Conservation (phyloP, 2,329 filamentous ascomycete species). For the Didymella pinodella region DNA sequence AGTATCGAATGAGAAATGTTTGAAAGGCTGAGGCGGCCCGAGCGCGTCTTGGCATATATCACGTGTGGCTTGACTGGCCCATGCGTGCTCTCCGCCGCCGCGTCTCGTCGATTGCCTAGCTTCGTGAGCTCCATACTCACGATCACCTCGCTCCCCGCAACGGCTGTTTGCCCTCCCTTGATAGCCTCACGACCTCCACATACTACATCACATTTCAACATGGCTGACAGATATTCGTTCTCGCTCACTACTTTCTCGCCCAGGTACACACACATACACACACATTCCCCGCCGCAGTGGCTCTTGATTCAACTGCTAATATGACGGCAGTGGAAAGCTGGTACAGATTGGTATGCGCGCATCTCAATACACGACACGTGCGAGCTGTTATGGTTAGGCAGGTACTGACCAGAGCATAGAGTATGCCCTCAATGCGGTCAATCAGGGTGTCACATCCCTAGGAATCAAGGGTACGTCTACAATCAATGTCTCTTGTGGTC, state of each 20-base stretch:
- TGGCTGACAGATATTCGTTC: conserved; percentile 99
- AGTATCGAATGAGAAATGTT: conserved; percentile 25
- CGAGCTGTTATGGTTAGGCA: conserved; percentile 1
- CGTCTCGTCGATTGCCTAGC: conserved; percentile 25
- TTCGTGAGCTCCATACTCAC: conserved; percentile 20
- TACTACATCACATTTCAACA: conserved; percentile 53
- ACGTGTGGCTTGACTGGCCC: conserved; percentile 10
- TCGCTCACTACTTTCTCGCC: conserved; percentile 99
- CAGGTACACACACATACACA: conserved; percentile 69
- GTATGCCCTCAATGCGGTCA: conserved; percentile 98
- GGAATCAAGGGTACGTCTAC: conserved; percentile 86
- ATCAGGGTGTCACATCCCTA: conserved; percentile 97
- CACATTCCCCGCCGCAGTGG: conserved; percentile 19
- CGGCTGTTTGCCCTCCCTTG: conserved; percentile 6
- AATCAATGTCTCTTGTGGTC: background rate
- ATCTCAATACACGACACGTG: conserved; percentile 10
- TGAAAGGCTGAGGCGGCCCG: conserved; percentile 7
- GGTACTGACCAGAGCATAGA: conserved; percentile 63
- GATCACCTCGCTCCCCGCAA: conserved; percentile 20
- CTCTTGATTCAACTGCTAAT: conserved; percentile 56
- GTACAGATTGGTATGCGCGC: conserved; percentile 85
- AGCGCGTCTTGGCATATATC: conserved; percentile 11
- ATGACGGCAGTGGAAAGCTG: conserved; percentile 82
- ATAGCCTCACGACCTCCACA: background rate
- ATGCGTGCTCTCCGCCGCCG: conserved; percentile 18